Evolutionary conservation across 2,329 filamentous ascomycete species (phyloP), one percentile per base, ranked within the genome.

Genomic region (Claviceps sp.): DNA sequence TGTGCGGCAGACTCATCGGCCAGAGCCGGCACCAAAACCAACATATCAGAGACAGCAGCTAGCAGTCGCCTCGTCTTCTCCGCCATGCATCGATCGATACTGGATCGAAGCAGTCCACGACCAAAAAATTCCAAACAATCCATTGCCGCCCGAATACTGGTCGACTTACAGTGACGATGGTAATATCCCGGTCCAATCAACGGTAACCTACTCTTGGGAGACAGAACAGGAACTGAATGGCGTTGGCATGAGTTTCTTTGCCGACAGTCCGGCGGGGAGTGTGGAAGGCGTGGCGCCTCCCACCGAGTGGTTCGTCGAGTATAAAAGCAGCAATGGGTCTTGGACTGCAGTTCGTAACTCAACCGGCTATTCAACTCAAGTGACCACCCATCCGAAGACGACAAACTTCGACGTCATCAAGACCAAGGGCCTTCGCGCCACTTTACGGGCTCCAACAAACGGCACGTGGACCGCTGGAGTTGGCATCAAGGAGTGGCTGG

Each of bases 91-190:
- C 13, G 37, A 26, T 29, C 37, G 22, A 11, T 48, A 48, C 47
- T 48, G 47, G 47, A 26, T 48, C n/a, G 47, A 48, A 26, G 47
- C 47, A 16, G 29, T 48, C 7, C 47, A 48, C 47, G 47, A 48
- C 47, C 36, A 26, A 9, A 29, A 40, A 13, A 29, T 48, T 7
- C 37, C 47, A 5, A 13, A 13, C 4, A 40, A 26, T 4, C 37
- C 47, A 17, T 14, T 48, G 36, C 47, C 47, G 37, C 47, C 47
- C 14, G 13, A 48, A n/a, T 48, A 40, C 40, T 48, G 47, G 47
- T 48, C 36, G 20, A 48, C 36, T 6, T 48, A 48, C 16, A 13
- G 5, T 11, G 47, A 39, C 16, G 22, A 40, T 2, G 36, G 43
- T 7, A 13, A 17, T 9, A 48, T n/a, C 14, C 47, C 47, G 37